Conservation (phyloP, 176 grass and related monocot genomes). For the Bothriochloa decipiens region DNA sequence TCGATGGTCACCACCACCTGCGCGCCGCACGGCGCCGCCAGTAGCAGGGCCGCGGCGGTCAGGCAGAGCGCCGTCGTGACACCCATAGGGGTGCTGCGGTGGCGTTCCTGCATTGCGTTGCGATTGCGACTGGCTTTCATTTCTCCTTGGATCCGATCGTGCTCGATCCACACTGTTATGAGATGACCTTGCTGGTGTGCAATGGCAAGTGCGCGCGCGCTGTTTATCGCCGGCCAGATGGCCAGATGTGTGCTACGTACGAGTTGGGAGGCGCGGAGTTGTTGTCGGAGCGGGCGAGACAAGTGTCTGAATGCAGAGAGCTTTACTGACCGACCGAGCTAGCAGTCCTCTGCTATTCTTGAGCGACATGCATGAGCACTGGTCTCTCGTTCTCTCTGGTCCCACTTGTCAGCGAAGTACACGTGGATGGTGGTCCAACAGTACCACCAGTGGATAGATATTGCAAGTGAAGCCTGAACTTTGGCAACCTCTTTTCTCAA, state of each 20-base stretch:
- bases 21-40: not conserved
- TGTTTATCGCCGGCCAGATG: not conserved
- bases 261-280: not conserved
- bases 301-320: conserved; percentile 9
- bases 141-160: no score
- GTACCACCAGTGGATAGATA: no score
- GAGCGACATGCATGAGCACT: not conserved
- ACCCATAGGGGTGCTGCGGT: not conserved
- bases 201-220: not conserved
- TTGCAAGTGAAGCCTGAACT: not conserved
- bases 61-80: not conserved
- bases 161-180: not conserved
- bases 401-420: not conserved
- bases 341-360: not conserved
- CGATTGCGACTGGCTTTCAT: not conserved
- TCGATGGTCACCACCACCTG: conserved; percentile 17
- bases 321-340: not conserved
- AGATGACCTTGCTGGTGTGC: not conserved
- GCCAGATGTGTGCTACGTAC: not conserved
- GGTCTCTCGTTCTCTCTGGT: not conserved
- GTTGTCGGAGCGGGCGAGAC: not conserved
- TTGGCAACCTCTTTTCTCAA: not conserved
- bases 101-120: not conserved
- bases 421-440: not conserved
- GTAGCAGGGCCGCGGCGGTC: not conserved